Percentiles rank a stretch among this genome's conserved stretches.
Conservation (phyloP, 805 yeast genomes). For the Cyberlindnera japonica region DNA sequence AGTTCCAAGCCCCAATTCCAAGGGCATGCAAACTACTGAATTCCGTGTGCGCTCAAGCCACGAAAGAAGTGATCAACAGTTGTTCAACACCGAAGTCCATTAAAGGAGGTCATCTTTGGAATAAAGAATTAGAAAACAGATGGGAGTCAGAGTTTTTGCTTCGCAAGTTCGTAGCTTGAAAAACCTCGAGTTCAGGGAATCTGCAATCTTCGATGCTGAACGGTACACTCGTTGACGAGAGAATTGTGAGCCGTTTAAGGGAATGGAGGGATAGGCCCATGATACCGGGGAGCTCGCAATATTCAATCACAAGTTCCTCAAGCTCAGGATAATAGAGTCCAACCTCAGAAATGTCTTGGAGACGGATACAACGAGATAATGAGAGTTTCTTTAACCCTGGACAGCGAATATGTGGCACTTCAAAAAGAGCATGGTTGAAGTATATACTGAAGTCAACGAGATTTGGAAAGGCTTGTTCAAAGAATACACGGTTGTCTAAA, state of each 20-base stretch:
- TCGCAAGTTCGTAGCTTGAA: conserved; percentile 17
- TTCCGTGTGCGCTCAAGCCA: too few species aligned
- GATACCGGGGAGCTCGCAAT: conserved; percentile 12
- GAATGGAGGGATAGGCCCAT: conserved; percentile 1
- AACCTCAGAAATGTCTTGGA: conserved; percentile 3
- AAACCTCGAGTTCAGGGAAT: conserved; percentile 12
- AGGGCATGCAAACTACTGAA: too few species aligned
- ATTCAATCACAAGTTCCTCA: conserved; percentile 10
- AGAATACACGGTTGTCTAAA: conserved; percentile 8
- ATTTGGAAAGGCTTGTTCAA: neutral
- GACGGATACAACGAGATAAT: conserved; percentile 14
- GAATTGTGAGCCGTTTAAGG: conserved; percentile 4
- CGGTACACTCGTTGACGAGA: conserved; percentile 18
- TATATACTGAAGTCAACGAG: conserved; percentile 13
- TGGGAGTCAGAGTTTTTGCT: conserved; percentile 5
- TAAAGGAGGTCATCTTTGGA: too few species aligned
- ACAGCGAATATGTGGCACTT: conserved; percentile 12
- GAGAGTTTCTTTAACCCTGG: conserved; percentile 7
- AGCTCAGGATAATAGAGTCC: conserved; percentile 11
- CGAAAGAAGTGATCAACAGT: too few species aligned
- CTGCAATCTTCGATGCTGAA: conserved; percentile 10
- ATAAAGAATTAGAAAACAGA: conserved; percentile 13
- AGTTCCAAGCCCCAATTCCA: too few species aligned
- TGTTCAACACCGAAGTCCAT: too few species aligned
- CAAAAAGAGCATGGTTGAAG: conserved; percentile 11